Evolutionary conservation across 768 basidiomycete species (phyloP).

Genomic region (Termitomyces sp.): DNA sequence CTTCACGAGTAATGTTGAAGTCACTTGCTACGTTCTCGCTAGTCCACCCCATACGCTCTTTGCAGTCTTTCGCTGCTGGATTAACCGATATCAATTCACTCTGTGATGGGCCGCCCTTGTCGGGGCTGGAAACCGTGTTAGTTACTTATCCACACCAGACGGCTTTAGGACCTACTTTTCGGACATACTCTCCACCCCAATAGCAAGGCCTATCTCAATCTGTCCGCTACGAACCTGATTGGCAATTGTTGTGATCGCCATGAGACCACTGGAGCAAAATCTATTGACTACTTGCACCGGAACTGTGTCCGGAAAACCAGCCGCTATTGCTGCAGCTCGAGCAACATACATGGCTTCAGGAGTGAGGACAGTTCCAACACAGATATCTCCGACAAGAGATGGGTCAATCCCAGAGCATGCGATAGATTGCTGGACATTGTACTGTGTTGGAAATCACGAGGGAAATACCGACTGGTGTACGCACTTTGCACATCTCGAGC

Average conservation of each 20-base stretch:
- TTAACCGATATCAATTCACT: constrained; percentile 58
- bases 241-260: constrained; percentile 72
- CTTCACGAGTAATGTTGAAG: constrained; percentile 63
- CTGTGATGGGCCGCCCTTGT: constrained; percentile 52
- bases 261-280: constrained; percentile 83
- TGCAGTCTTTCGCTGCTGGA: constrained; percentile 52
- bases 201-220: constrained; percentile 72
- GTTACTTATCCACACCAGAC: neutral
- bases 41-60: constrained; percentile 84
- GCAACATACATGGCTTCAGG: constrained; percentile 64
- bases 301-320: constrained; percentile 74
- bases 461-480: neutral
- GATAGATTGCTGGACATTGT: constrained; percentile 45
- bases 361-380: constrained; percentile 72
- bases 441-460: constrained; percentile 1
- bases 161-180: constrained; percentile 42
- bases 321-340: constrained; percentile 68
- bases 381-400: constrained; percentile 65
- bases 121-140: constrained; percentile 40
- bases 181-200: constrained; percentile 88
- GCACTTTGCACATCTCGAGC: constrained; percentile 75
- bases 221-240: constrained; percentile 76
- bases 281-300: constrained; percentile 73
- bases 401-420: constrained; percentile 56
- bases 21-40: constrained; percentile 81